These are phyloP conservation scores for Craterostigma plantagineum DNA, from an alignment of 257 asterid species.

Conservation along the genomic window DNA sequence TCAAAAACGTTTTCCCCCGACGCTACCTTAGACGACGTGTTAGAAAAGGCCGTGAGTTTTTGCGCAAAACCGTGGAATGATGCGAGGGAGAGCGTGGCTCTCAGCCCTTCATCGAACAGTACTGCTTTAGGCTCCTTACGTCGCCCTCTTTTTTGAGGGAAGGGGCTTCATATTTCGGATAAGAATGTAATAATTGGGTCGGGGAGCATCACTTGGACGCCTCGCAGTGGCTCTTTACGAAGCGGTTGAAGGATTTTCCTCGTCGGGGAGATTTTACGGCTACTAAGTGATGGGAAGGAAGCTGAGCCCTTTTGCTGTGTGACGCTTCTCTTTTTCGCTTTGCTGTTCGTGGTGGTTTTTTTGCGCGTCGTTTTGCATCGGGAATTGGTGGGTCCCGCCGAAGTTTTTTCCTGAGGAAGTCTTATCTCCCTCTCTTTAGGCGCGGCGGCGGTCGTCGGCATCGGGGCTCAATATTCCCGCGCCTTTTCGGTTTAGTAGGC, in stretches of 20 bases:
- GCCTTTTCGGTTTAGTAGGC: conserved; percentile 64
- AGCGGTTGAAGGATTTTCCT: conserved; percentile 77
- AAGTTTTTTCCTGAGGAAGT: conserved; percentile 37
- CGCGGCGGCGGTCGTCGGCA: conserved; percentile 35
- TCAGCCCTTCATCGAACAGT: conserved; percentile 92
- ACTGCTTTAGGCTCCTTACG: conserved; percentile 87
- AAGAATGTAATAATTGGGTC: conserved; percentile 53
- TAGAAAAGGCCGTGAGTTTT: conserved; percentile 73
- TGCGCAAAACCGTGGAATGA: conserved; percentile 58
- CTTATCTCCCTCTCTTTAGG: conserved; percentile 36
- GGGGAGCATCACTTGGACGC: conserved; percentile 98
- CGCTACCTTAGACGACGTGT: conserved; percentile 48
- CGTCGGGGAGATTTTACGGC: conserved; percentile 19
- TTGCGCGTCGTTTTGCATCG: conserved; percentile 32
- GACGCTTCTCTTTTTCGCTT: conserved; percentile 35
- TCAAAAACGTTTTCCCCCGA: conserved; percentile 50
- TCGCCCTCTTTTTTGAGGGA: conserved; percentile 68
- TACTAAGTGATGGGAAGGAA: conserved; percentile 31
- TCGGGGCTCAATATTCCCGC: conserved; percentile 51
- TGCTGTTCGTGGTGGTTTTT: conserved; percentile 43
- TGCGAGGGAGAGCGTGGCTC: conserved; percentile 69
- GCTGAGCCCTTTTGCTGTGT: conserved; percentile 33
- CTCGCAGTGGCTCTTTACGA: conserved; percentile 87
- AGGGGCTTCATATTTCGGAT: conserved; percentile 80
- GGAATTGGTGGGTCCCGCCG: conserved; percentile 44